Base-by-base conservation (phyloP, 345 rosid genomes). In the Iberis pinnata region DNA sequence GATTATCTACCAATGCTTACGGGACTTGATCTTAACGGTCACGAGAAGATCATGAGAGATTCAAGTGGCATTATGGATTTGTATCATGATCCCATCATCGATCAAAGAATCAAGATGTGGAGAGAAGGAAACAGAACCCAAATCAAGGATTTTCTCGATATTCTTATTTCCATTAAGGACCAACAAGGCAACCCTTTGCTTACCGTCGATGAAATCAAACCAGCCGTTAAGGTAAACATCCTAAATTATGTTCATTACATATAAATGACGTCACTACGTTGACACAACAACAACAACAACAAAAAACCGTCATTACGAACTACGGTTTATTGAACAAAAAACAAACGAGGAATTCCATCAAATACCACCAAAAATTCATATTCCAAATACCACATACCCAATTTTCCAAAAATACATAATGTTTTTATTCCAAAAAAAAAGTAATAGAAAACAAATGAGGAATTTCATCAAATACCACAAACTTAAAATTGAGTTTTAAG, bases 1-100 rank as follows among this genome's bases (percentile, higher is more conserved):
- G 82, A 78, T 58, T 78, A 72, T 24, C 16, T 78, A 11, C 82
- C 88, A 0, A 68, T 53, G 18, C 67, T 76, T 35, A 54, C 58
- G 5, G 70, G 71, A 12, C 43, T 60, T 32, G 78, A 74, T 59
- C 49, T 49, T 35, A 70, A 71, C 11, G 80, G 80, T 8, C 75
- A 67, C 45, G 78, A 74, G 44, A 74, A 67, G 65, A 64, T 45
- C 20, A 43, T 63, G 58, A 63, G 59, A 33, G 70, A 63, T 9
- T 62, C 65, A 1, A 63, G 60, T 58, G 69, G 51, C 1, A 46
- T 52, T 18, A 64, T 70, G 69, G 70, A 70, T 2, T 63, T 63
- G 45, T 70, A 70, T 27, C 74, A 70, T 22, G 57, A 70, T 18
- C 74, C 70, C 1, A 58, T 70, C 56, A 46, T 70, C 12, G 56